Conservation (phyloP, 257 asterid genomes). For the Perilla frutescens region DNA sequence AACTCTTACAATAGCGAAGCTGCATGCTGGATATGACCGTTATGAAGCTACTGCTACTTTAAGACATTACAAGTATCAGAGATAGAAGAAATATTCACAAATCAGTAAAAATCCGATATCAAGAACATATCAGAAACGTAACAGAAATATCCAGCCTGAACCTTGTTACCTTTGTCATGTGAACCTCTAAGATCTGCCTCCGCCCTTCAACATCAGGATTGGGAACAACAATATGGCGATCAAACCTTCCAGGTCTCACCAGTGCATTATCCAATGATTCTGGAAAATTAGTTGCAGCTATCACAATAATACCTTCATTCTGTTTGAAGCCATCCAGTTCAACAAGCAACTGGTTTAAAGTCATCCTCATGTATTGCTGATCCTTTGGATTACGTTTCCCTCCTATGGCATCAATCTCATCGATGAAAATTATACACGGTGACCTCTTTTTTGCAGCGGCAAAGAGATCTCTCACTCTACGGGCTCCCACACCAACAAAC, state of each 20-base stretch:
- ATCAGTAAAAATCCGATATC: background rate
- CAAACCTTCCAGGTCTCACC: conserved; percentile 95
- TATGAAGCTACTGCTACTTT: too few species aligned
- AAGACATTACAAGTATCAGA: too few species aligned
- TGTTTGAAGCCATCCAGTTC: conserved; percentile 98
- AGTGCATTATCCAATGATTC: conserved; percentile 95
- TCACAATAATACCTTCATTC: conserved; percentile 89
- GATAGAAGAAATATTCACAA: too few species aligned
- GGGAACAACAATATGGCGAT: conserved; percentile 92
- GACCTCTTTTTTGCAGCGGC: conserved; percentile 95
- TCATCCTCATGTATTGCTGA: conserved; percentile 94
- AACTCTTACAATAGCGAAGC: too few species aligned
- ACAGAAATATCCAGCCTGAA: background rate
- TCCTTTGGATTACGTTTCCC: conserved; percentile 92
- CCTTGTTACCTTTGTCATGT: conserved; percentile 85
- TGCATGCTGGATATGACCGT: too few species aligned
- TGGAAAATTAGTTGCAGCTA: conserved; percentile 94
- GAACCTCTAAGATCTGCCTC: conserved; percentile 90
- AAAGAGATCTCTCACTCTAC: conserved; percentile 93
- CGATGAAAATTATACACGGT: conserved; percentile 90
- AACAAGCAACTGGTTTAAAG: conserved; percentile 91
- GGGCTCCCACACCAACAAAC: conserved; percentile 99
- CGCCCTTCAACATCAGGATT: conserved; percentile 98
- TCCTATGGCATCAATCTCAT: conserved; percentile 95
- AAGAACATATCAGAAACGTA: background rate